Percentiles rank a stretch among this genome's conserved stretches.
Evolutionary conservation across 208 protist genomes (phyloP).

Genomic region (Strigomonas galati): DNA sequence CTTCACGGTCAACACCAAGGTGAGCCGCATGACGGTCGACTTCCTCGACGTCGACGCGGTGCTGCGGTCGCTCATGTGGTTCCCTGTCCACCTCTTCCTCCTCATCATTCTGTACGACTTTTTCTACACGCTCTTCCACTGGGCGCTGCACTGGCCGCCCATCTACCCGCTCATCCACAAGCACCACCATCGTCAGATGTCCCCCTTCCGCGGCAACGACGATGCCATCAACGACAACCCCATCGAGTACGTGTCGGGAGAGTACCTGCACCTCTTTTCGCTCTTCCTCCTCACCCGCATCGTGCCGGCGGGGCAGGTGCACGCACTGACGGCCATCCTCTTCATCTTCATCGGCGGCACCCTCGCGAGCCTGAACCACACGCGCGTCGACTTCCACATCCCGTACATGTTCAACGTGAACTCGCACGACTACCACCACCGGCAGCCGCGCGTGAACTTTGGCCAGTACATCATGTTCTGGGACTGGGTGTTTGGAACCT

Average conservation of each 20-base stretch:
- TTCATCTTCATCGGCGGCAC: constrained; percentile 86
- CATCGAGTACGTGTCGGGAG: constrained; percentile 85
- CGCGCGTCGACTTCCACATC: constrained; percentile 75
- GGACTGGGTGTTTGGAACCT: constrained; percentile 88
- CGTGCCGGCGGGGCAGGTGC: constrained; percentile 45
- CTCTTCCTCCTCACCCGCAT: constrained; percentile 73
- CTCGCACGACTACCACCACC: constrained; percentile 88
- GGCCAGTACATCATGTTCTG: constrained; percentile 93
- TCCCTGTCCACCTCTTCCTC: constrained; percentile 48
- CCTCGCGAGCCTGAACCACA: constrained; percentile 89
- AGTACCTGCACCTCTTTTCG: constrained; percentile 86
- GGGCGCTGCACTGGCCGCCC: constrained; percentile 75
- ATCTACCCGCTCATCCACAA: constrained; percentile 90
- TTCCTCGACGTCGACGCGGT: constrained; percentile 29
- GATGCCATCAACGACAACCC: constrained; percentile 92
- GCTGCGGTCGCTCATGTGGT: constrained; percentile 34
- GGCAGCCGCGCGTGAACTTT: constrained; percentile 84
- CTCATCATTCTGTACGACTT: constrained; percentile 90
- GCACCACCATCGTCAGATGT: constrained; percentile 89
- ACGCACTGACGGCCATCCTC: constrained; percentile 49
- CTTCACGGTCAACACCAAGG: constrained; percentile 40
- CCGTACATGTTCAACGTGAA: constrained; percentile 84
- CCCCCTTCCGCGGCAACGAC: constrained; percentile 83
- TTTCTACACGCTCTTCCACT: constrained; percentile 89
- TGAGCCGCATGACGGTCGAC: constrained; percentile 41